Percentiles rank a stretch among this genome's conserved stretches.
Evolutionary conservation across 2,329 filamentous ascomycete genomes (phyloP).

Genomic region (Ramichloridium luteum): DNA sequence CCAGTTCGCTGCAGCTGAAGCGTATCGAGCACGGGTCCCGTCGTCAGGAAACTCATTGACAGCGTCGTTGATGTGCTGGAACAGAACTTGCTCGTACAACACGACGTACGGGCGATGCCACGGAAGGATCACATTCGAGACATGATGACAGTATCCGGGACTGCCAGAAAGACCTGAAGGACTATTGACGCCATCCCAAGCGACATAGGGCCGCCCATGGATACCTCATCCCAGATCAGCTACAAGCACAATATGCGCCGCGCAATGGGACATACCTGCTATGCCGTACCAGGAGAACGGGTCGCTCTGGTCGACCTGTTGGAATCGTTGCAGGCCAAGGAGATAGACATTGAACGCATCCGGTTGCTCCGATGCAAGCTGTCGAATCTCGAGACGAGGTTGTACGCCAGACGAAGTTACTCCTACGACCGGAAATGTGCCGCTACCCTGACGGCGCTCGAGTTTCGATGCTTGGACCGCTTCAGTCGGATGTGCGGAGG

Average conservation of each 20-base stretch:
- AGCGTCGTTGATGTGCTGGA: slow-evolving; percentile 28
- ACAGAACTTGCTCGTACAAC: slow-evolving; percentile 35
- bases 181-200: slow-evolving; percentile 43
- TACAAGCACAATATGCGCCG: neutral
- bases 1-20: slow-evolving; percentile 28
- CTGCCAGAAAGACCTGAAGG: slow-evolving; percentile 40
- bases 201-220: slow-evolving; percentile 58
- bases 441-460: no score
- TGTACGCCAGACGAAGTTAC: slow-evolving; percentile 22
- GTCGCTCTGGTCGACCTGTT: slow-evolving; percentile 51
- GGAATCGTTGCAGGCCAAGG: slow-evolving; percentile 60
- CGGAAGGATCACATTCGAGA: slow-evolving; percentile 60
- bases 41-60: slow-evolving; percentile 30
- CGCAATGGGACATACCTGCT: slow-evolving; percentile 44
- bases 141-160: slow-evolving; percentile 66
- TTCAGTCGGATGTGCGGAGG: no score
- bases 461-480: no score
- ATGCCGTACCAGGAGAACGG: slow-evolving; percentile 67
- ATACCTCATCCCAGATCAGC: slow-evolving; percentile 44
- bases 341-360: slow-evolving; percentile 68
- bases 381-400: slow-evolving; percentile 53
- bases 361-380: slow-evolving; percentile 45
- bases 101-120: slow-evolving; percentile 77
- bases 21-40: slow-evolving; percentile 27
- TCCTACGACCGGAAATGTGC: slow-evolving; percentile 20